phyloP scores from a whole-genome alignment of 257 asterid species.

The Petunia axillaris region DNA sequence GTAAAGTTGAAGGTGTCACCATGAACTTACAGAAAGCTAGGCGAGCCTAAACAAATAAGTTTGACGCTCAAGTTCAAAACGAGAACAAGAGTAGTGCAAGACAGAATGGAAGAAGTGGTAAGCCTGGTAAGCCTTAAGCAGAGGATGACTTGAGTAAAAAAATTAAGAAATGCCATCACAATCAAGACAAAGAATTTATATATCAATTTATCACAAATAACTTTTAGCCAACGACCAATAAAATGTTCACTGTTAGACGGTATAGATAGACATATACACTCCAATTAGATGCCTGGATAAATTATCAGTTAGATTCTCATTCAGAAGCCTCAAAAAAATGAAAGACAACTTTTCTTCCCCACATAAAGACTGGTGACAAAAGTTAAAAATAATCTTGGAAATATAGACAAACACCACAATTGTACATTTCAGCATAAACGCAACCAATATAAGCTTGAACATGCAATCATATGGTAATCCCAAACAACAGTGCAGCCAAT shows the following conservation, averaged over 20 bases:
- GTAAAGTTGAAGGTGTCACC: constrained; percentile 94
- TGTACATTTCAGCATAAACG: not conserved
- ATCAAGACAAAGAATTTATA: not conserved
- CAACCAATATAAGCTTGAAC: constrained; percentile 6
- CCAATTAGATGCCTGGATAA: constrained; percentile 1
- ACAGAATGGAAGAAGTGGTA: not conserved
- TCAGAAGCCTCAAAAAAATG: not conserved
- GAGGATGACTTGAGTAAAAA: not conserved
- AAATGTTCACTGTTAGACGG: not conserved
- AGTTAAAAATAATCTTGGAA: constrained; percentile 11
- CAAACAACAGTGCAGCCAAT: not conserved
- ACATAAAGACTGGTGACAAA: not conserved
- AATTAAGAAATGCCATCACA: not conserved
- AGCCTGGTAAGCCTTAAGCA: too few species aligned
- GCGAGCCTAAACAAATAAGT: constrained; percentile 66
- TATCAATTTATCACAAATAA: not conserved
- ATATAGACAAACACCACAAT: not conserved
- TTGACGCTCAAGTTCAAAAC: not conserved
- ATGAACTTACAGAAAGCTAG: constrained; percentile 99
- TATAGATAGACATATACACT: not conserved
- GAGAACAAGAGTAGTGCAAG: not conserved
- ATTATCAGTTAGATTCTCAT: not conserved
- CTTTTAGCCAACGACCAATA: not conserved
- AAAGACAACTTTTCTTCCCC: not conserved
- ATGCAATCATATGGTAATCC: not conserved